Conservation (phyloP, 768 basidiomycete species). For the Hemileccinum impolitum region DNA sequence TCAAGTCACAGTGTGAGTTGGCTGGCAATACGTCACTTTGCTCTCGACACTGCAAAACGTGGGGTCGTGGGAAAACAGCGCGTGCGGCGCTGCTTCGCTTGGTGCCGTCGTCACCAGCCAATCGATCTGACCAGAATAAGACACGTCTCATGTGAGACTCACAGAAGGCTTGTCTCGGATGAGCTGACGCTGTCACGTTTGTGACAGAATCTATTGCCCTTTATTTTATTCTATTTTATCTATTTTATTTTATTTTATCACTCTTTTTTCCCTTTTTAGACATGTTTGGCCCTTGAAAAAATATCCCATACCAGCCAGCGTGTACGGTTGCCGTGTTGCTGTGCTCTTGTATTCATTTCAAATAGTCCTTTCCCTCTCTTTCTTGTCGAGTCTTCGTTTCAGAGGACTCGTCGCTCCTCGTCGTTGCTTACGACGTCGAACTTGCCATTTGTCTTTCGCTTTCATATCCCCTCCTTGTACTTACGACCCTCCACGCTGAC, state of each 20-base stretch:
- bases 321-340: conserved; percentile 15
- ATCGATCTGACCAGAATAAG: conserved; percentile 21
- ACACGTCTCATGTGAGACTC: conserved; percentile 17
- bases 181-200: conserved; percentile 21
- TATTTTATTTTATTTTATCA: conserved; percentile 10
- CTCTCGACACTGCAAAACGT: conserved; percentile 38
- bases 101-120: too few relatives aligned
- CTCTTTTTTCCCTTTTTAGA: conserved; percentile 9
- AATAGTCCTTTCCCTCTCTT: conserved; percentile 20
- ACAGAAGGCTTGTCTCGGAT: conserved; percentile 25
- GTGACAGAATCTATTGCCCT: conserved; percentile 10
- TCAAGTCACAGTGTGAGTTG: conserved; percentile 23
- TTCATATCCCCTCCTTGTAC: conserved; percentile 21
- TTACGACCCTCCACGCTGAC: conserved; percentile 38
- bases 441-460: conserved; percentile 16
- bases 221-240: conserved; percentile 7
- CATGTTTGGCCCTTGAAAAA: too few relatives aligned
- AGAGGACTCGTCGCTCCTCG: conserved; percentile 21
- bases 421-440: conserved; percentile 23
- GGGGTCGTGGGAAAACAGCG: conserved; percentile 37
- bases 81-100: conserved; percentile 15
- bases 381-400: conserved; percentile 25
- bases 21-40: conserved; percentile 27
- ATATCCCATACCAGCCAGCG: conserved; percentile 10
- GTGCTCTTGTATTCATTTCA: conserved; percentile 35